Evolutionary conservation across 495 filamentous ascomycete genomes (phyloP), one percentile per base, ranked within the genome.

Genomic region (Arthonia radiata): DNA sequence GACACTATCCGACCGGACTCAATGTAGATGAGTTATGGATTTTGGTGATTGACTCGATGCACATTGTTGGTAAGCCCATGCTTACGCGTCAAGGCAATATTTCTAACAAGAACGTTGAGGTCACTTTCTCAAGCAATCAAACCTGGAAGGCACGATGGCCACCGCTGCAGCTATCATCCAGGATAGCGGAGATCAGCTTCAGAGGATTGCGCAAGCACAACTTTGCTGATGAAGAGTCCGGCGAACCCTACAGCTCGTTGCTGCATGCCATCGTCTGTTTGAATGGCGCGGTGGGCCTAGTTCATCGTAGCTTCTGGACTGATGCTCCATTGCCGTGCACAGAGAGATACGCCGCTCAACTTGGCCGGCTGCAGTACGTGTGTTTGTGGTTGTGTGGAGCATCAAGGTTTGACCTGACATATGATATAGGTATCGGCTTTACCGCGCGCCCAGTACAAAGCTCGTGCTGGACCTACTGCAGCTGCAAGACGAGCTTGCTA

Each of bases 1-100:
- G 48, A 11, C 37, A 49, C 14, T 44, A 51, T 28, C 48, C 48
- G 14, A 41, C 40, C 4, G 34, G 31, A 10, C 34, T 51, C 13
- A 46, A 49, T 24, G 48, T 51, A 4, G 48, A 51, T 27, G 48
- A 51, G 33, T 32, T 51, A 7, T 51, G 48, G 48, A 40, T 49
- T 17, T 37, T 51, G 1, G 44, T 40, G 2, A 33, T 51, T 15
- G 46, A 51, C 27, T 17, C 31, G 0, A 33, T 39, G 15, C 46
- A 49, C 25, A 33, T 49, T 14, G n/a, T n/a, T n/a, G n/a, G n/a
- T n/a, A n/a, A n/a, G n/a, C n/a, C n/a, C n/a, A n/a, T n/a, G n/a
- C n/a, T n/a, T n/a, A n/a, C n/a, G n/a, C n/a, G n/a, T n/a, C n/a
- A n/a, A n/a, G n/a, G n/a, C n/a, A n/a, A n/a, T n/a, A n/a, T n/a